Percentiles rank a stretch among this genome's conserved stretches.
Evolutionary conservation across 208 protist species (phyloP).

Genomic region (Entamoeba invadens): DNA sequence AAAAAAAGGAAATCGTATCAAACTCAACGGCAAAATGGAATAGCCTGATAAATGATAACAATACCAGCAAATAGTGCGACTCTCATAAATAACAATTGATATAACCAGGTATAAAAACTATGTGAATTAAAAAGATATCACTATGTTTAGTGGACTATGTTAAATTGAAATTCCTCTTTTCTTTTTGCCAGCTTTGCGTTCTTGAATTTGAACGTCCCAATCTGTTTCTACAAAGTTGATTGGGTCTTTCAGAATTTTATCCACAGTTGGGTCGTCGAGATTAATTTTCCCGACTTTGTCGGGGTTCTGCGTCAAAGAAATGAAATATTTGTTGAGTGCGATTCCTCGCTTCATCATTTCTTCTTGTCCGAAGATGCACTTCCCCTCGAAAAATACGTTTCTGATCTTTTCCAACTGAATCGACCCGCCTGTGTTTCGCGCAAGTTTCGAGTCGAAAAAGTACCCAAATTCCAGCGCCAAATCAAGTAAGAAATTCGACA

Average conservation of each 20-base stretch:
- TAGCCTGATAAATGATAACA: too few relatives aligned
- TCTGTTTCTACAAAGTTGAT: neutral
- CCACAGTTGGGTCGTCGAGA: neutral
- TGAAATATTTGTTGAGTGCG: neutral
- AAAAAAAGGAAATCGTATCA: too few relatives aligned
- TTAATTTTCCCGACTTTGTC: neutral
- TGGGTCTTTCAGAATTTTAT: neutral
- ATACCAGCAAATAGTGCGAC: too few relatives aligned
- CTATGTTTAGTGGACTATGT: too few relatives aligned
- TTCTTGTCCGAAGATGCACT: neutral
- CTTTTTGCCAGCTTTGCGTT: neutral
- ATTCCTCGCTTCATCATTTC: neutral
- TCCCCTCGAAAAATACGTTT: neutral
- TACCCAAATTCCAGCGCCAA: neutral
- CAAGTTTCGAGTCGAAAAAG: neutral
- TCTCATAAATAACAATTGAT: too few relatives aligned
- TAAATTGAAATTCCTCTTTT: too few relatives aligned
- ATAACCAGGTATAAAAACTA: too few relatives aligned
- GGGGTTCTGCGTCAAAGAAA: neutral
- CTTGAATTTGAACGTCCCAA: neutral
- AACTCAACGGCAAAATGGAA: too few relatives aligned
- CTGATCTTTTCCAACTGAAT: neutral
- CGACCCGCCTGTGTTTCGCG: neutral
- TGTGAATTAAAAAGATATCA: too few relatives aligned
- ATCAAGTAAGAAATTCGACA: neutral